phyloP scores from a whole-genome alignment of 768 basidiomycete species.

The Omphalotus guepiniiformis region DNA sequence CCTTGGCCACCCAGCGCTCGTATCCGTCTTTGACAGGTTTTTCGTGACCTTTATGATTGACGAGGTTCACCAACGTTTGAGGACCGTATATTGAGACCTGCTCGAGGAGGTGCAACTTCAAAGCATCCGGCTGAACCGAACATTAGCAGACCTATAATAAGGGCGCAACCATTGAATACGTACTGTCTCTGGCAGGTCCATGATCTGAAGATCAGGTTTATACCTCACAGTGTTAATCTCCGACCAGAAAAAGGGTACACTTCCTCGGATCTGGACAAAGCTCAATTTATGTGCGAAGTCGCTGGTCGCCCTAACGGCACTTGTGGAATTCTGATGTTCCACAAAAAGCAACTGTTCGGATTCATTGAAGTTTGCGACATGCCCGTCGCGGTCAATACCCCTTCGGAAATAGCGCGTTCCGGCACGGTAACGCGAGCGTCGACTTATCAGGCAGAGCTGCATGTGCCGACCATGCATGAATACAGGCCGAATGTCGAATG shows the following conservation, averaged over 20 bases:
- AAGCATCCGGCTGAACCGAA: conserved; percentile 57
- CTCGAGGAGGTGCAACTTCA: conserved; percentile 69
- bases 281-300: conserved; percentile 63
- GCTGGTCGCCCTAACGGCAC: conserved; percentile 35
- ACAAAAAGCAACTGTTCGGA: conserved; percentile 91
- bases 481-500: conserved; percentile 78
- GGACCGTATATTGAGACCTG: conserved; percentile 73
- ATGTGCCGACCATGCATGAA: conserved; percentile 76
- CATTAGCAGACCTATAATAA: background rate
- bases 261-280: conserved; percentile 92
- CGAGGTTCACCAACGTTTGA: conserved; percentile 80
- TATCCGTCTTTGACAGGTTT: conserved; percentile 93
- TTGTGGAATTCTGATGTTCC: conserved; percentile 47
- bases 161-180: conserved; percentile 18
- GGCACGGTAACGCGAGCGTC: conserved; percentile 90
- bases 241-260: conserved; percentile 93
- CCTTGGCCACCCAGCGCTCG: conserved; percentile 70
- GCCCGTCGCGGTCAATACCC: conserved; percentile 83
- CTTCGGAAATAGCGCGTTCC: conserved; percentile 97
- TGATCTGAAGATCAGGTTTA: conserved; percentile 93
- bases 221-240: conserved; percentile 94
- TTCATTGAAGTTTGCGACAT: conserved; percentile 97
- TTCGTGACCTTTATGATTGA: conserved; percentile 93
- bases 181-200: conserved; percentile 89
- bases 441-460: conserved; percentile 84